Conservation (phyloP, 306 rosid genomes). For the Citrullus colocynthis region DNA sequence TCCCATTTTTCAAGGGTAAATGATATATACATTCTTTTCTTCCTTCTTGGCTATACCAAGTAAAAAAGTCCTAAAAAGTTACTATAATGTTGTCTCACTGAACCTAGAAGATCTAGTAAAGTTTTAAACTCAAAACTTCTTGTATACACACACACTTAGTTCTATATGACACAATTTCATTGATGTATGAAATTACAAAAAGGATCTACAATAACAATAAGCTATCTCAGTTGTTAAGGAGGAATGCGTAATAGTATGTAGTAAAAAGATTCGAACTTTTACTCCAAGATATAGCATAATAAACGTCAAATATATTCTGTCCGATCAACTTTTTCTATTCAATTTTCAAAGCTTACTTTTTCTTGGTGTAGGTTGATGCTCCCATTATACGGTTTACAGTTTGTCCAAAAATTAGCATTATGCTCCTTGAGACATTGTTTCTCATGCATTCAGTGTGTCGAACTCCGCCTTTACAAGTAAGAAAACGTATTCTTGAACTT, state of each 20-base stretch:
- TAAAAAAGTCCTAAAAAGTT: neutral
- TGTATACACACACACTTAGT: neutral
- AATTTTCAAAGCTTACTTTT: constrained; percentile 2
- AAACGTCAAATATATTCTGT: neutral
- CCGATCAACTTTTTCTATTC: neutral
- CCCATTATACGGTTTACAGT: constrained; percentile 35
- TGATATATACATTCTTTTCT: neutral
- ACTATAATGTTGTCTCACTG: neutral
- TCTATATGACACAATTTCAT: too few relatives aligned
- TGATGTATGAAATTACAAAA: too few relatives aligned
- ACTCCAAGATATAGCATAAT: too few relatives aligned
- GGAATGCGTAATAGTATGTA: too few relatives aligned
- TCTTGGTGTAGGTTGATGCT: constrained; percentile 41
- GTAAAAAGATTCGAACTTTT: too few relatives aligned
- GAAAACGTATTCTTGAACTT: neutral
- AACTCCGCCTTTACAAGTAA: constrained; percentile 36
- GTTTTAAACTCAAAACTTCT: neutral
- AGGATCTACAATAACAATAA: too few relatives aligned
- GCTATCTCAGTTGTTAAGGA: too few relatives aligned
- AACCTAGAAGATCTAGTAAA: neutral
- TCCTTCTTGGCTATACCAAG: neutral
- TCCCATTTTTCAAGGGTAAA: constrained; percentile 31
- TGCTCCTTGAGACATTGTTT: constrained; percentile 37
- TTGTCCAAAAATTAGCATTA: constrained; percentile 38
- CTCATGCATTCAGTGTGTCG: constrained; percentile 25